Evolutionary conservation across 2,329 filamentous ascomycete species (phyloP).

Genomic region (Trichothecium roseum): DNA sequence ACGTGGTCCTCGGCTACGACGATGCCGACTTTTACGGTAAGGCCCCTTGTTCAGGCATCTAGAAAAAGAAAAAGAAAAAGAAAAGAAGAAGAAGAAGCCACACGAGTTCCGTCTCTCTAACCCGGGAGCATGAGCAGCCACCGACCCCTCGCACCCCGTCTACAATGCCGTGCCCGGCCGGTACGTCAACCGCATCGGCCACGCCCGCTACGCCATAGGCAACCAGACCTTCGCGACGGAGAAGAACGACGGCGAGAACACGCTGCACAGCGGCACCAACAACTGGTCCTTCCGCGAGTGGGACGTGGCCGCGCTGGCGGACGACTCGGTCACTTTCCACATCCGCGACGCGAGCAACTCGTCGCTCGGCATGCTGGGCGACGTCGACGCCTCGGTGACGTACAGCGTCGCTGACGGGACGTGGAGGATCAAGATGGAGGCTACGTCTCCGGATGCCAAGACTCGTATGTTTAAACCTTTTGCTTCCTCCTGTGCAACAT

Average conservation of each 20-base stretch:
- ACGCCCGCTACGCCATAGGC: constrained; percentile 44
- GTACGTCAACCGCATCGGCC: constrained; percentile 55
- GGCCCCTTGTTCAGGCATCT: background rate
- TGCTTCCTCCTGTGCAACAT: no score
- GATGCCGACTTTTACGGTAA: constrained; percentile 45
- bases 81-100: no score
- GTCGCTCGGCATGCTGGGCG: constrained; percentile 49
- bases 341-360: constrained; percentile 49
- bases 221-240: constrained; percentile 40
- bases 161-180: constrained; percentile 53
- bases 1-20: constrained; percentile 55
- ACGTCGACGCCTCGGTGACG: constrained; percentile 49
- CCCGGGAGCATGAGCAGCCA: no score
- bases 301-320: constrained; percentile 44
- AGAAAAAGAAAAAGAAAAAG: no score
- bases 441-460: constrained; percentile 37
- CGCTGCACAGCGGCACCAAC: constrained; percentile 47
- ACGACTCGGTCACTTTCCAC: constrained; percentile 54
- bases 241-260: constrained; percentile 43
- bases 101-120: no score
- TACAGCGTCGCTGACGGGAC: constrained; percentile 47
- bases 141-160: constrained; percentile 43
- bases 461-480: constrained; percentile 30
- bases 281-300: constrained; percentile 55
- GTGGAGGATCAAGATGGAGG: constrained; percentile 51